phyloP scores from a whole-genome alignment of 2,329 filamentous ascomycete species.

The Xylariaceae sp. region DNA sequence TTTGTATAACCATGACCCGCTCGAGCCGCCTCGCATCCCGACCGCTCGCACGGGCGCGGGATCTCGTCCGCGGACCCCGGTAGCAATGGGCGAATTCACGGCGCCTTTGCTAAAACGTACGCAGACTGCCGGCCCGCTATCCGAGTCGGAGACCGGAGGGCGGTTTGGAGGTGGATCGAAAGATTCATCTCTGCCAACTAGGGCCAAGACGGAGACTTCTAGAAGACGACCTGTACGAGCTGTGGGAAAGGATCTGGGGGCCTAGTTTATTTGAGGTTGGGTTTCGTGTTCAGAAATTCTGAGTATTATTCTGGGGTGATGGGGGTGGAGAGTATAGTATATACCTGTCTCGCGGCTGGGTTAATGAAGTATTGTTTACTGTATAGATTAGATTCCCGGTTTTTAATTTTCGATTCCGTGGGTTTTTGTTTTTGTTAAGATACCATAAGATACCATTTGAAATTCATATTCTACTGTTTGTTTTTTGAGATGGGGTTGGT shows the following conservation, averaged over 20 bases:
- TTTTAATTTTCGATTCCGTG: neutral
- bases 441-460: conserved; percentile 20
- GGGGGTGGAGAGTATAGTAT: no score
- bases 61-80: conserved; percentile 25
- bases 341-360: no score
- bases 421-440: conserved; percentile 6
- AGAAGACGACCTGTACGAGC: neutral
- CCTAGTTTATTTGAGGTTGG: conserved; percentile 9
- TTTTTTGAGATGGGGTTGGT: no score
- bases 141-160: neutral
- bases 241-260: neutral
- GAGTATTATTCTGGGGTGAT: no score
- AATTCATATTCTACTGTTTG: conserved; percentile 1
- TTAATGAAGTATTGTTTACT: no score
- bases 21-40: conserved; percentile 18
- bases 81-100: neutral
- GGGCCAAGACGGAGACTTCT: neutral
- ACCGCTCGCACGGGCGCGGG: conserved; percentile 23
- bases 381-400: no score
- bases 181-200: conserved; percentile 11
- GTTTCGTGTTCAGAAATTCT: no score
- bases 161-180: conserved; percentile 9
- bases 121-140: conserved; percentile 6
- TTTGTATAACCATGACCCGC: conserved; percentile 5
- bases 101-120: conserved; percentile 9